phyloP scores from a whole-genome alignment of 192 early-diverging fungal genomes.

The Gaertneriomyces sp. region DNA sequence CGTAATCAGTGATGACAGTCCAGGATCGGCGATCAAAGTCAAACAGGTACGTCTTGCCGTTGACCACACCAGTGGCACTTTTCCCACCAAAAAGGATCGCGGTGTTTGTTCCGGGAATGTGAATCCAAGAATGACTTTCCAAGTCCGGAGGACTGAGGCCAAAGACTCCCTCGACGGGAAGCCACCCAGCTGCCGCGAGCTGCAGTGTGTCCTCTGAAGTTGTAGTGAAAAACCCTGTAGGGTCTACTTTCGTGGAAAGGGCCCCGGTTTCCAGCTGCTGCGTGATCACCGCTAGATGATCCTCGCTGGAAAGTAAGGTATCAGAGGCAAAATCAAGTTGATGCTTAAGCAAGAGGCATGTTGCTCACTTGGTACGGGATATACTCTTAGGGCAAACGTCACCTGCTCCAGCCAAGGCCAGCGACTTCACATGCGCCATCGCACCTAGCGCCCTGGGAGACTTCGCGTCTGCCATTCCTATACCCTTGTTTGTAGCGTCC shows the following conservation, averaged over 20 bases:
- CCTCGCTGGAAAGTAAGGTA: not conserved
- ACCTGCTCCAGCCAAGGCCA: too few species aligned
- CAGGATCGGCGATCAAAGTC: conserved; percentile 10
- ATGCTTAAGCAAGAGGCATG: not conserved
- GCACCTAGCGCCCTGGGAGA: not conserved
- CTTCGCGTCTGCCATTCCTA: not conserved
- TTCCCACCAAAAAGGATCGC: conserved; percentile 10
- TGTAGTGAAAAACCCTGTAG: conserved; percentile 7
- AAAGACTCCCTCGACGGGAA: conserved; percentile 8
- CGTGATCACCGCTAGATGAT: conserved; percentile 10
- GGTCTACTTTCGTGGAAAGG: conserved; percentile 9
- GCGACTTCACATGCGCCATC: not conserved
- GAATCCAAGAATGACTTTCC: not conserved
- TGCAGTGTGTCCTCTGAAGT: not conserved
- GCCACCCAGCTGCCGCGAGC: not conserved
- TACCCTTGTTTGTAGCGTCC: conserved; percentile 10
- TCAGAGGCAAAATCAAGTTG: not conserved
- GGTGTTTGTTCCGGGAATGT: conserved; percentile 8
- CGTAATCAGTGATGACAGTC: conserved; percentile 5
- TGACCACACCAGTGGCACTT: conserved; percentile 6
- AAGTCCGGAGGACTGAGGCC: conserved; percentile 13
- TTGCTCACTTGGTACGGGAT: conserved; percentile 8
- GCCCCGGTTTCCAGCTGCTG: conserved; percentile 15
- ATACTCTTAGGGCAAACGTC: not conserved
- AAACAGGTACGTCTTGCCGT: conserved; percentile 3